Percentiles rank a stretch among this genome's conserved stretches.
Conservation (phyloP, 2,329 filamentous ascomycete species). For the Verticillium albo-atrum region DNA sequence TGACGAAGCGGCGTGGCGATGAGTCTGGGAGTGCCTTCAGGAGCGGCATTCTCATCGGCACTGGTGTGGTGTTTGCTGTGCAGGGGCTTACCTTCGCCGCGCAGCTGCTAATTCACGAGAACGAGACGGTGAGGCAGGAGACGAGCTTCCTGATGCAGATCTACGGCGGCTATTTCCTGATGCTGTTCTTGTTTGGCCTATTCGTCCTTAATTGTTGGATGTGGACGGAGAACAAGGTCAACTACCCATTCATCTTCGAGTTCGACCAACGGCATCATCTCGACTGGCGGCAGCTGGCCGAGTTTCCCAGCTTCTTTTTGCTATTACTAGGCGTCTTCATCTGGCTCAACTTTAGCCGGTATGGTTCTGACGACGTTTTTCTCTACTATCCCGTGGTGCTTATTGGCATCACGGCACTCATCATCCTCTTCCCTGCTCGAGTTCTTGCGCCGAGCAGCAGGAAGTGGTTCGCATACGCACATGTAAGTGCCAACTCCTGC, state of each 20-base stretch:
- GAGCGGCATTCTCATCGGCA: constrained; percentile 63
- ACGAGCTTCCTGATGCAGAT: constrained; percentile 77
- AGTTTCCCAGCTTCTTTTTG: constrained; percentile 82
- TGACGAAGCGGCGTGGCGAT: constrained; percentile 53
- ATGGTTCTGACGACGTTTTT: constrained; percentile 64
- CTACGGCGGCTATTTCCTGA: constrained; percentile 88
- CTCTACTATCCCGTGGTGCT: constrained; percentile 84
- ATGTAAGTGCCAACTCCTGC: constrained; percentile 54
- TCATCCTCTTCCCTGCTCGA: constrained; percentile 73
- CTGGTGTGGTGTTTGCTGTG: constrained; percentile 60
- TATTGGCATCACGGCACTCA: constrained; percentile 59
- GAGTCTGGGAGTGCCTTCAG: constrained; percentile 55
- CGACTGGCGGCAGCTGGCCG: constrained; percentile 83
- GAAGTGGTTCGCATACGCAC: constrained; percentile 84
- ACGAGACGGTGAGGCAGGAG: constrained; percentile 42
- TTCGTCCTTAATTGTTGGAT: constrained; percentile 82
- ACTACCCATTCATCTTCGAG: constrained; percentile 96
- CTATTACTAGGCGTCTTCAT: constrained; percentile 74
- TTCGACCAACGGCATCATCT: constrained; percentile 82
- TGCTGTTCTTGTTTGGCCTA: constrained; percentile 73
- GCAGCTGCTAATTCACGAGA: constrained; percentile 45
- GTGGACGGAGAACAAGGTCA: constrained; percentile 83
- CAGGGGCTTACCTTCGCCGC: constrained; percentile 61
- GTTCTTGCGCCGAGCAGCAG: constrained; percentile 72
- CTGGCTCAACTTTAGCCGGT: constrained; percentile 81